These are phyloP conservation scores for Fomes fomentarius DNA, from an alignment of 1,284 basidiomycete genomes.

Conservation along the genomic window DNA sequence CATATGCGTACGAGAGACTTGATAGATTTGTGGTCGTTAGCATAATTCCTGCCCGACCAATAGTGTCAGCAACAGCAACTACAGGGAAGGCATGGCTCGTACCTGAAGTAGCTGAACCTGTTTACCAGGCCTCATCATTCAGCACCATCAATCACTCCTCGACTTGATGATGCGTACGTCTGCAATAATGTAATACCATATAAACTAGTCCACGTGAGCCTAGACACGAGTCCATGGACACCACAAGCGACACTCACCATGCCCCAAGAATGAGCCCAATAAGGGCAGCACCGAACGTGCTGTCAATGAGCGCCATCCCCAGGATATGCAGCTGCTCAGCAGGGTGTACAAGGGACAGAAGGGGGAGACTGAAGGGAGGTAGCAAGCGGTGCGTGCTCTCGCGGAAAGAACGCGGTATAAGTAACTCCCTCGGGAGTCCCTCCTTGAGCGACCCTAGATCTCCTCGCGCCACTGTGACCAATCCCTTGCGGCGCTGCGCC, in stretches of 20 bases:
- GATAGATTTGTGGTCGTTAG: slow-evolving; percentile 21
- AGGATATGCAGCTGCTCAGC: background rate
- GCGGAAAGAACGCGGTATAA: background rate
- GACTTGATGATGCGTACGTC: slow-evolving; percentile 20
- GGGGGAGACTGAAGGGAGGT: background rate
- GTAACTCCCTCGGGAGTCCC: background rate
- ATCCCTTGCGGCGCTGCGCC: background rate
- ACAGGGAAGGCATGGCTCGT: background rate
- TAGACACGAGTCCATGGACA: background rate
- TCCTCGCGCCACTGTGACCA: background rate
- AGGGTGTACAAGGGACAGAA: background rate
- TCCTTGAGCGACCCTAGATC: background rate
- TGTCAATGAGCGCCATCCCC: slow-evolving; percentile 23
- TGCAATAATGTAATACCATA: slow-evolving; percentile 35
- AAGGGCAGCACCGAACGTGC: slow-evolving; percentile 32
- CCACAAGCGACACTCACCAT: slow-evolving; percentile 24
- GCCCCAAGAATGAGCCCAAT: slow-evolving; percentile 30
- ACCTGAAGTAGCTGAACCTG: slow-evolving; percentile 30
- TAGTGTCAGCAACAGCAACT: background rate
- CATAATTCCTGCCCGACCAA: slow-evolving; percentile 25
- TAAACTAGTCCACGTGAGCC: slow-evolving; percentile 19
- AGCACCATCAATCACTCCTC: background rate
- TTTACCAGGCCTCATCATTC: background rate
- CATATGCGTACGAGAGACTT: slow-evolving; percentile 26
- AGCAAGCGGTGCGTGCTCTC: background rate